These are phyloP conservation scores for Didymella lethalis DNA, from an alignment of 2,329 filamentous ascomycete species.

Conservation along the genomic window DNA sequence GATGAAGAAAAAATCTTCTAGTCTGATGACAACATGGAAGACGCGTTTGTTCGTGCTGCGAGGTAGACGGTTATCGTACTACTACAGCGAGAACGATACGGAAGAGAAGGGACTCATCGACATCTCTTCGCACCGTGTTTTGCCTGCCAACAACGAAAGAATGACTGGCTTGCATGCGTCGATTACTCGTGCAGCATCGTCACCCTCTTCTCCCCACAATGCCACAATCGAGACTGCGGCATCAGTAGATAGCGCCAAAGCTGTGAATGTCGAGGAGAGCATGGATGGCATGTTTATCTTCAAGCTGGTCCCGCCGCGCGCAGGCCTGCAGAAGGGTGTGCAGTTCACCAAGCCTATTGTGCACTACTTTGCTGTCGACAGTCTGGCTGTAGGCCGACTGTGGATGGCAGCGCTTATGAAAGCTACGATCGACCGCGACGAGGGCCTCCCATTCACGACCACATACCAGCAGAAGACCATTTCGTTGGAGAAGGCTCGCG, in stretches of 20 bases:
- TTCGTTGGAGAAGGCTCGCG: constrained; percentile 83
- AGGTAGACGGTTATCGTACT: constrained; percentile 90
- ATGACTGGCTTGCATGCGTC: constrained; percentile 91
- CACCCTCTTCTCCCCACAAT: constrained; percentile 65
- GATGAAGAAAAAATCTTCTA: constrained; percentile 99
- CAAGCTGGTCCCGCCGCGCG: constrained; percentile 91
- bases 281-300: constrained; percentile 85
- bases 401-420: constrained; percentile 99
- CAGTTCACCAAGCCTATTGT: constrained; percentile 98
- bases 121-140: constrained; percentile 95
- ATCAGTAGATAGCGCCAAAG: constrained; percentile 48
- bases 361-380: constrained; percentile 97
- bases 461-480: constrained; percentile 99
- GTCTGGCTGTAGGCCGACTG: constrained; percentile 81
- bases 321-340: constrained; percentile 86
- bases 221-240: constrained; percentile 51
- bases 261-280: constrained; percentile 55
- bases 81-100: constrained; percentile 90
- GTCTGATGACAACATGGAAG: constrained; percentile 97
- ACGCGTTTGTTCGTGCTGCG: constrained; percentile 93
- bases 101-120: constrained; percentile 97
- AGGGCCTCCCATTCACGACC: constrained; percentile 77
- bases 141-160: constrained; percentile 89
- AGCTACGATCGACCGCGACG: constrained; percentile 93
- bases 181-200: constrained; percentile 82